Evolutionary conservation across 2,329 filamentous ascomycete species (phyloP).

Genomic region (Fusarium secorum): DNA sequence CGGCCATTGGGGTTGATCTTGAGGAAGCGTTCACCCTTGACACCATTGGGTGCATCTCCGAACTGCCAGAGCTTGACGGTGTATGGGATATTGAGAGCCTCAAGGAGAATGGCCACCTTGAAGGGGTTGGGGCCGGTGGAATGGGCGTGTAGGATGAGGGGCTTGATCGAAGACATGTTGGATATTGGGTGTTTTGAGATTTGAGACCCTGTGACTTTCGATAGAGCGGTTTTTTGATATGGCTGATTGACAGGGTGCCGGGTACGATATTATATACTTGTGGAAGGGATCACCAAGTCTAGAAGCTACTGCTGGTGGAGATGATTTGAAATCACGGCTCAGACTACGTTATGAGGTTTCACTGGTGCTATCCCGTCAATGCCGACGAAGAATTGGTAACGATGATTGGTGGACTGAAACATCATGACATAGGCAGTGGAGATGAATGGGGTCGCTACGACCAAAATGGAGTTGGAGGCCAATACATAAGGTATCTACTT

Average conservation of each 20-base stretch:
- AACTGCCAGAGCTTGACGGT: constrained; percentile 30
- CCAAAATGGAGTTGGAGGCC: not conserved
- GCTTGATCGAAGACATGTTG: constrained; percentile 8
- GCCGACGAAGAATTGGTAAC: not conserved
- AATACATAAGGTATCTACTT: not conserved
- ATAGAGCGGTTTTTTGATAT: too few relatives aligned
- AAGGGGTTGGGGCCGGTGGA: constrained; percentile 30
- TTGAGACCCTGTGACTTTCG: not conserved
- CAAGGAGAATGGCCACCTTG: constrained; percentile 43
- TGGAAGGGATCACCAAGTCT: not conserved
- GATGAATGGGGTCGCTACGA: not conserved
- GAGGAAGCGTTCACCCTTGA: constrained; percentile 40
- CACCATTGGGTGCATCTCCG: constrained; percentile 14
- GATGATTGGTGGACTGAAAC: not conserved
- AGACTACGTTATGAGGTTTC: not conserved
- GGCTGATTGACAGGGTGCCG: too few relatives aligned
- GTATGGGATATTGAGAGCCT: constrained; percentile 44
- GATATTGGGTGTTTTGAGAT: not conserved
- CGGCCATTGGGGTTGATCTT: constrained; percentile 46
- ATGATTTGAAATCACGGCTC: constrained; percentile 4
- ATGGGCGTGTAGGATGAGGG: constrained; percentile 10
- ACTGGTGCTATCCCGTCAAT: not conserved
- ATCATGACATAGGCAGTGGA: constrained; percentile 2
- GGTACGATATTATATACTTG: not conserved
- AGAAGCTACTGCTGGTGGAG: not conserved